Percentiles rank a stretch among this genome's conserved stretches.
phyloP scores from a whole-genome alignment of 345 rosid genomes.

The Acer campestre region DNA sequence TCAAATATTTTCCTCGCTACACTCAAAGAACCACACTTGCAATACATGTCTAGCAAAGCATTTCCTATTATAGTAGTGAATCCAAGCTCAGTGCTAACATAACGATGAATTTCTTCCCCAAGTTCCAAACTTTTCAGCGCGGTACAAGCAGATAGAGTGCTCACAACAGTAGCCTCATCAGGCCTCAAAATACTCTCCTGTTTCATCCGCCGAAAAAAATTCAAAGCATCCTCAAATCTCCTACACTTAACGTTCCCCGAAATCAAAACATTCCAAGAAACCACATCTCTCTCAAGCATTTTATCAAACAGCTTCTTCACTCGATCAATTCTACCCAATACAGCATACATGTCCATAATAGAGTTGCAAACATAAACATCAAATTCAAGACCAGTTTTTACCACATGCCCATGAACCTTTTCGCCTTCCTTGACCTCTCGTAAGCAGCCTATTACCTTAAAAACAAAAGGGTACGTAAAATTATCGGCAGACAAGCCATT shows the following conservation, averaged over 20 bases:
- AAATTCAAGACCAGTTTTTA: slow-evolving; percentile 2
- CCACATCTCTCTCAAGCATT: slow-evolving; percentile 5
- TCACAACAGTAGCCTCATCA: background rate
- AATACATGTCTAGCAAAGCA: background rate
- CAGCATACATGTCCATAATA: background rate
- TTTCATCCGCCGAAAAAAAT: background rate
- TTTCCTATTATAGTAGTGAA: background rate
- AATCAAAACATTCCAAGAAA: background rate
- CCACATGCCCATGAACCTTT: slow-evolving; percentile 5
- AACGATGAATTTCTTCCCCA: background rate
- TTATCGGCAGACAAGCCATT: slow-evolving; percentile 1
- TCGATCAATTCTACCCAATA: background rate
- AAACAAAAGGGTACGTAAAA: background rate
- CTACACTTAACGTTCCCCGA: background rate
- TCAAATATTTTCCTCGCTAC: slow-evolving; percentile 2
- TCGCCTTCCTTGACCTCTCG: background rate
- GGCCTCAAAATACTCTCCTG: background rate
- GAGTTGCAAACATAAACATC: background rate
- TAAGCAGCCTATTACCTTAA: background rate
- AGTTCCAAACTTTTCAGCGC: background rate
- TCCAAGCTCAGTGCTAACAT: background rate
- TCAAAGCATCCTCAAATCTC: slow-evolving; percentile 4
- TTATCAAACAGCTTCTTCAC: background rate
- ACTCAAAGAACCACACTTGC: slow-evolving; percentile 1
- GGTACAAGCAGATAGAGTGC: background rate